Evolutionary conservation across 495 filamentous ascomycete genomes (phyloP).

Genomic region (Pseudoneurospora amorphoporcata): DNA sequence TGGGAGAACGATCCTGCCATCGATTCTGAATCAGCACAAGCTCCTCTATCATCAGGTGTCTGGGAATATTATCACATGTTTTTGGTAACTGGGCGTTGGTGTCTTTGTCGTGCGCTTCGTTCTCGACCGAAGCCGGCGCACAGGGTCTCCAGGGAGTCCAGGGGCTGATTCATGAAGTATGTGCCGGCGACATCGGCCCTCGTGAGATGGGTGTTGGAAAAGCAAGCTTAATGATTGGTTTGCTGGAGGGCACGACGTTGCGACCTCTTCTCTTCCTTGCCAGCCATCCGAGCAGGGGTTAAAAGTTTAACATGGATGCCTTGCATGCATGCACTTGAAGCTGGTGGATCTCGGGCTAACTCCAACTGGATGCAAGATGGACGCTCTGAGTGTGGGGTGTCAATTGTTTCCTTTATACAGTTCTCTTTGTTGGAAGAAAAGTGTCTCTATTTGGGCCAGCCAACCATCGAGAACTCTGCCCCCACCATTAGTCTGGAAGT

Average conservation of each 20-base stretch:
- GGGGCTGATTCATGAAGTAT: not conserved
- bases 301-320: constrained; percentile 14
- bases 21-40: not conserved
- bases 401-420: constrained; percentile 15
- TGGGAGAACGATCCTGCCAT: not conserved
- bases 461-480: too few relatives aligned
- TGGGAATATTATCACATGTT: not conserved
- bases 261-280: constrained; percentile 4
- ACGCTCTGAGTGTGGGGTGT: constrained; percentile 22
- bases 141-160: not conserved
- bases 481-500: too few relatives aligned
- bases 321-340: constrained; percentile 21
- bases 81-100: not conserved
- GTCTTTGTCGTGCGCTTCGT: not conserved
- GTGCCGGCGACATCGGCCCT: constrained; percentile 26
- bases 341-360: constrained; percentile 23
- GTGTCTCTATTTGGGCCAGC: too few relatives aligned
- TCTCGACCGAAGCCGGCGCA: not conserved
- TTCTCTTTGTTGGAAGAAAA: constrained; percentile 5
- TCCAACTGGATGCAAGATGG: constrained; percentile 17
- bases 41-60: not conserved
- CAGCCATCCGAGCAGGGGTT: constrained; percentile 11
- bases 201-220: constrained; percentile 17
- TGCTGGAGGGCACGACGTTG: constrained; percentile 1
- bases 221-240: constrained; percentile 19